Percentiles rank a stretch among this genome's conserved stretches.
These are phyloP conservation scores for Trametopsis cervina DNA, from an alignment of 768 basidiomycete genomes.

Conservation along the genomic window DNA sequence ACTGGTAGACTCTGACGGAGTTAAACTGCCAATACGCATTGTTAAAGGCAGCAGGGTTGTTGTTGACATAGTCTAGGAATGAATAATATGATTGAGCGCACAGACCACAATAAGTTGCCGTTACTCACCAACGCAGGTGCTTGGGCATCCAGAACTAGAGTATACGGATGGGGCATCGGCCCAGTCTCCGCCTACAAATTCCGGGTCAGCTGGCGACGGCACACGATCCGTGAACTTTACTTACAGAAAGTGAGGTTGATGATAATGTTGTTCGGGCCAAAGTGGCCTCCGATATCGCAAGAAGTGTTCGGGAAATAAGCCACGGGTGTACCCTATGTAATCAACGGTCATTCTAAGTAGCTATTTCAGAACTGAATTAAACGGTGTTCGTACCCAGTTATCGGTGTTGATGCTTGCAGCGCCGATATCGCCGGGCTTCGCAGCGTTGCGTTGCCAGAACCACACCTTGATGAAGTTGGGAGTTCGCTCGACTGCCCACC, in stretches of 20 bases:
- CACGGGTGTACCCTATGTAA: constrained; percentile 46
- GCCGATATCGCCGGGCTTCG: constrained; percentile 41
- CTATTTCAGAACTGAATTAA: not conserved
- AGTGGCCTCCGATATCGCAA: constrained; percentile 48
- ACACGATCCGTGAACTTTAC: constrained; percentile 5
- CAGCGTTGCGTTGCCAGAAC: constrained; percentile 54
- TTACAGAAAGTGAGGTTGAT: constrained; percentile 62
- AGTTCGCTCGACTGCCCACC: constrained; percentile 59
- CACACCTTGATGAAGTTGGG: constrained; percentile 53
- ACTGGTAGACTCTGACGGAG: constrained; percentile 43
- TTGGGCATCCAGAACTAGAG: constrained; percentile 42
- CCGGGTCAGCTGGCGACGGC: not conserved
- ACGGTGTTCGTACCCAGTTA: constrained; percentile 40
- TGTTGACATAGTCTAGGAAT: constrained; percentile 49
- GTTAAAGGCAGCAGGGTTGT: constrained; percentile 58
- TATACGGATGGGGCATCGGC: constrained; percentile 39
- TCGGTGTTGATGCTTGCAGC: constrained; percentile 37
- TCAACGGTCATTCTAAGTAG: not conserved
- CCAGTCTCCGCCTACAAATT: constrained; percentile 39
- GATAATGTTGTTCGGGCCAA: constrained; percentile 52
- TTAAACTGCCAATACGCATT: constrained; percentile 69
- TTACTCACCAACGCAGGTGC: constrained; percentile 41
- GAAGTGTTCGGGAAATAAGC: constrained; percentile 54
- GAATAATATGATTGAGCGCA: too few species aligned
- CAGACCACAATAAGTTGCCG: too few species aligned